Evolutionary conservation across 768 basidiomycete species (phyloP), one percentile per base, ranked within the genome.

Genomic region (Lanmaoa rubissima): DNA sequence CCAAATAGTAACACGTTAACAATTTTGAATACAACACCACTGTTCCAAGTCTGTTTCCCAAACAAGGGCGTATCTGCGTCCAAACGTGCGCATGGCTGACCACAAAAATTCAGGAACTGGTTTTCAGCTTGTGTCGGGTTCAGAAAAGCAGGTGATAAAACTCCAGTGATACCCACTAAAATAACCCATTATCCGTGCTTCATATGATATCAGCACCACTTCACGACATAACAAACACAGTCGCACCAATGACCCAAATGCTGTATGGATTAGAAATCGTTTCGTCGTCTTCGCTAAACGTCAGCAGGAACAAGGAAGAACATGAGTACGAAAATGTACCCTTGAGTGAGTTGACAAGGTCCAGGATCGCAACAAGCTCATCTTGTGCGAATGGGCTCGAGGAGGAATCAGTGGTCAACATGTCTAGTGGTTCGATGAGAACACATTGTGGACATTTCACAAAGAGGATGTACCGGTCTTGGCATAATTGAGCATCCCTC

Each of bases 171-270:
- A 53, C 62, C 1, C 28, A 63, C 62, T 63, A 32, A 63, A 57
- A 36, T 38, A 50, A 2, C 28, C 36, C 59, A 65, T 56, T 5
- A 63, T 10, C 21, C 63, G 44, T 5, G 58, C 62, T 63, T 49
- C 34, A n/a, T 6, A 28, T 21, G 1, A 31, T 51, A 39, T 64
- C 36, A 51, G 51, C 8, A 34, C 5, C n/a, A 13, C 4, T 26
- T 34, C 46, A 12, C n/a, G 39, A 48, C 2, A 6, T 9, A n/a
- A 24, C 10, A 19, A 5, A 5, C 0, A 5, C 13, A 14, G 7
- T 45, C 57, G n/a, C 40, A 65, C 61, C 62, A 17, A 65, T 51
- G 21, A 52, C 31, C 63, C 61, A 63, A 9, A 65, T 46, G 36
- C 9, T 51, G 2, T 50, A 48, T 10, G 53, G 36, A 48, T 61